Evolutionary conservation across 768 basidiomycete species (phyloP), one percentile per base, ranked within the genome.

Genomic region (Tephrocybe sp.): DNA sequence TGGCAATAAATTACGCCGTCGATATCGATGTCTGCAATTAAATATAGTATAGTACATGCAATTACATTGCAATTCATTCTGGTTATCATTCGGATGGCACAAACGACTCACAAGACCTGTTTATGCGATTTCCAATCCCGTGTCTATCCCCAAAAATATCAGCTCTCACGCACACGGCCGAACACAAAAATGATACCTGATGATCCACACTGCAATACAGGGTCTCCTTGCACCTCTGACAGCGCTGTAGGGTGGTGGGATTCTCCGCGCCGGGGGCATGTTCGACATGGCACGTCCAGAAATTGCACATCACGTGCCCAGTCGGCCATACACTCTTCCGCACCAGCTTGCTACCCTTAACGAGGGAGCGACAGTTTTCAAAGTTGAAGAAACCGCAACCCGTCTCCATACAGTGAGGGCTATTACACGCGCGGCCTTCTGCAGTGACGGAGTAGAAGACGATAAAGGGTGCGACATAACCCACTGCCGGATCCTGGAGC

Each of bases 391-490:
- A 36, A 9, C 48, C 30, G 27, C 56, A 60, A 6, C 49, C 37
- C 12, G 12, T 16, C n/a, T 27, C 34, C 3, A 22, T 2, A 32
- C 54, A 53, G 6, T 28, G 16, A 15, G 35, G n/a, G 19, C n/a
- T 16, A 9, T 47, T 49, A 30, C 58, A 32, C 12, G 49, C 52
- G 28, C 46, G 51, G 5, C 32, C 32, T 5, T 34, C 32, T n/a
- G 11, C 16, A 12, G 13, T 16, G 19, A 40, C 30, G 19, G 55
- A 51, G 22, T 47, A 37, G 24, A 63, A 49, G 1, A 60, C 25
- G 32, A 60, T 57, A 50, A 59, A 63, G 1, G 61, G 61, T 11
- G 61, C 60, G 3, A 60, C 59, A 24, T 60, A 59, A 11, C 52
- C 55, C 18, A 59, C 59, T 15, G 31, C 48, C 9, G 60, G 60